These are phyloP conservation scores for Scheffersomyces segobiensis DNA, from an alignment of 1,139 yeast species.

Conservation along the genomic window DNA sequence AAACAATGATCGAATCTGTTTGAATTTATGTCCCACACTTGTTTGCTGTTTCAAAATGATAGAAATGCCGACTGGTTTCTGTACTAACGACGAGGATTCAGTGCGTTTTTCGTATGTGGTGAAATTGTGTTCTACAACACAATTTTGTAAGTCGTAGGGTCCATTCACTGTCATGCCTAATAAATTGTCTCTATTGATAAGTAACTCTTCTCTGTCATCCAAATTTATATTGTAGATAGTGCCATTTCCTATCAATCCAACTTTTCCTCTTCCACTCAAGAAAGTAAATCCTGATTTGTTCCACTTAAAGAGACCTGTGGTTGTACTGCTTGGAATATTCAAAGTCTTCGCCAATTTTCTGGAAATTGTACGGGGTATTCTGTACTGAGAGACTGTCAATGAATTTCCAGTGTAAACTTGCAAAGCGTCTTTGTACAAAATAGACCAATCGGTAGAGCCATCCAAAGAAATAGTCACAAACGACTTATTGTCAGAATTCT, in stretches of 20 bases:
- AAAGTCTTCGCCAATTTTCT: conserved; percentile 29
- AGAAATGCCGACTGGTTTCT: background rate
- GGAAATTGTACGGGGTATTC: conserved; percentile 44
- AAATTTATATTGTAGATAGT: conserved; percentile 52
- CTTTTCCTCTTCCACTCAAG: conserved; percentile 59
- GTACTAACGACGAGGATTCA: background rate
- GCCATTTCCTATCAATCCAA: conserved; percentile 58
- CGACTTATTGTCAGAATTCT: conserved; percentile 26
- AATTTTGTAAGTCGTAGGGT: conserved; percentile 43
- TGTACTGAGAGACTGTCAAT: conserved; percentile 34
- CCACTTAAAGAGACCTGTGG: conserved; percentile 40
- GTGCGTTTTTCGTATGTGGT: conserved; percentile 9
- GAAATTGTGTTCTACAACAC: conserved; percentile 29
- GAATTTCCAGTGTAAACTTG: conserved; percentile 56
- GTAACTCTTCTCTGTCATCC: conserved; percentile 46
- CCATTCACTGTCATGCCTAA: conserved; percentile 57
- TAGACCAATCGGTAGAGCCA: conserved; percentile 64
- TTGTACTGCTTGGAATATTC: conserved; percentile 19
- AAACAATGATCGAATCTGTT: background rate
- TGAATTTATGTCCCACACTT: background rate
- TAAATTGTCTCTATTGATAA: conserved; percentile 47
- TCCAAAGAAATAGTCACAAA: conserved; percentile 50
- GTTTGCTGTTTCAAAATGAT: conserved; percentile 1
- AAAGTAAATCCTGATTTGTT: conserved; percentile 42
- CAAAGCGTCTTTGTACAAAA: conserved; percentile 46